These are phyloP conservation scores for Macrolepiota fuliginosa DNA, from an alignment of 768 basidiomycete species.

Conservation along the genomic window DNA sequence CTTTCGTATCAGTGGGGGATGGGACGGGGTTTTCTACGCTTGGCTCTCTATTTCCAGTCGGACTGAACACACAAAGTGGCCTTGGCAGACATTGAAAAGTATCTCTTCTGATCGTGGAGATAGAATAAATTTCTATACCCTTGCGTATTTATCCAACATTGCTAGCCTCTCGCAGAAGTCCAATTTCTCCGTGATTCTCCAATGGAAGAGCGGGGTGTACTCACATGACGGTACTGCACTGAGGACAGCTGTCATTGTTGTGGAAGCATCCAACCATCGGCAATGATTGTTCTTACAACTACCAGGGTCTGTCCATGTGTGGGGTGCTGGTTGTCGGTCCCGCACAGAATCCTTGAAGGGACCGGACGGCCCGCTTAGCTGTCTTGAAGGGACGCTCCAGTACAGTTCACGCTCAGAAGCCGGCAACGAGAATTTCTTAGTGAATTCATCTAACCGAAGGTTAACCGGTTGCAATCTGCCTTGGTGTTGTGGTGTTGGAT, in stretches of 20 bases:
- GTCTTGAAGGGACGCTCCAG: not conserved
- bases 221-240: conserved; percentile 6
- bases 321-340: not conserved
- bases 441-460: not conserved
- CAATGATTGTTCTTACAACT: not conserved
- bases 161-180: conserved; percentile 8
- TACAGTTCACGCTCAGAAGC: not conserved
- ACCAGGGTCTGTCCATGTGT: not conserved
- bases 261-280: not conserved
- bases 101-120: not conserved
- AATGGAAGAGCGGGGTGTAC: not conserved
- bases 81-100: not conserved
- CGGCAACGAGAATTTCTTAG: not conserved
- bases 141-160: not conserved
- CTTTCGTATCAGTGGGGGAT: not conserved
- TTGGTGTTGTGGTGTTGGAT: not conserved
- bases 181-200: conserved; percentile 9
- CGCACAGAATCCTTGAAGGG: not conserved
- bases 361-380: conserved; percentile 11
- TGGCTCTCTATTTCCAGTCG: not conserved
- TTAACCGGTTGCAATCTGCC: not conserved
- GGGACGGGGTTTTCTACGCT: not conserved
- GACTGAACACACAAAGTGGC: not conserved
- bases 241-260: not conserved
- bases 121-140: not conserved